Evolutionary conservation across 768 basidiomycete species (phyloP).

Genomic region (Phlegmacium glaucopus): DNA sequence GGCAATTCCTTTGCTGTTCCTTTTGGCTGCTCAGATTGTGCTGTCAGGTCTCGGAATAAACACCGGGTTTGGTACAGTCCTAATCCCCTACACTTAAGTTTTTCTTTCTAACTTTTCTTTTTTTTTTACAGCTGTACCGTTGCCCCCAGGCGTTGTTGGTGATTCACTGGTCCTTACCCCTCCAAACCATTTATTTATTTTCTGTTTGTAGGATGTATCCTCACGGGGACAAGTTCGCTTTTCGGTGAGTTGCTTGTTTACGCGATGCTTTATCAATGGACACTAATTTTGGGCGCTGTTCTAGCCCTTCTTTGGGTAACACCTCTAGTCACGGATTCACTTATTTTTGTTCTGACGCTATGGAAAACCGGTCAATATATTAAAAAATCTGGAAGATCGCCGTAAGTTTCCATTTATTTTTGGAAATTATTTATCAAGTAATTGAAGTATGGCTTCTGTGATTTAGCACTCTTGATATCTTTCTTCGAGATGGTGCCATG

Average conservation of each 20-base stretch:
- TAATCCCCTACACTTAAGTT: background rate
- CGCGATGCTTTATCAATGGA: background rate
- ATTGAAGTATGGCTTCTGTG: background rate
- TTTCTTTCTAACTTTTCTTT: background rate
- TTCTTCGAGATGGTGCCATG: slow-evolving; percentile 15
- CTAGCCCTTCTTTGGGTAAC: slow-evolving; percentile 16
- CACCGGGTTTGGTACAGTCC: slow-evolving; percentile 21
- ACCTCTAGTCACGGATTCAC: slow-evolving; percentile 13
- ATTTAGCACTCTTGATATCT: slow-evolving; percentile 13
- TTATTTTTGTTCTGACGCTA: slow-evolving; percentile 15
- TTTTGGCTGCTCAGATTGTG: slow-evolving; percentile 23
- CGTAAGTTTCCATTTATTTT: too few relatives aligned
- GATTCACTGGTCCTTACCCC: background rate
- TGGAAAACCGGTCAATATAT: slow-evolving; percentile 15
- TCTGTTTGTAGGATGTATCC: slow-evolving; percentile 22
- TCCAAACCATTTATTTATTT: background rate
- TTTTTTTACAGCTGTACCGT: slow-evolving; percentile 15
- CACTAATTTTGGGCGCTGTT: background rate
- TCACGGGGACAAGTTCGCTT: slow-evolving; percentile 16
- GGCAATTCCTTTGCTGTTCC: slow-evolving; percentile 14
- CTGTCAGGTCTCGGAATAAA: slow-evolving; percentile 19
- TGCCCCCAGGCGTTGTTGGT: slow-evolving; percentile 24
- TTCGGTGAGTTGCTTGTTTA: slow-evolving; percentile 17
- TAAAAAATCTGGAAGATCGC: slow-evolving; percentile 5
- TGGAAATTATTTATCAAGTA: background rate